Base-by-base conservation (phyloP, 2,329 filamentous ascomycete species). In the Elsinoe fawcettii region DNA sequence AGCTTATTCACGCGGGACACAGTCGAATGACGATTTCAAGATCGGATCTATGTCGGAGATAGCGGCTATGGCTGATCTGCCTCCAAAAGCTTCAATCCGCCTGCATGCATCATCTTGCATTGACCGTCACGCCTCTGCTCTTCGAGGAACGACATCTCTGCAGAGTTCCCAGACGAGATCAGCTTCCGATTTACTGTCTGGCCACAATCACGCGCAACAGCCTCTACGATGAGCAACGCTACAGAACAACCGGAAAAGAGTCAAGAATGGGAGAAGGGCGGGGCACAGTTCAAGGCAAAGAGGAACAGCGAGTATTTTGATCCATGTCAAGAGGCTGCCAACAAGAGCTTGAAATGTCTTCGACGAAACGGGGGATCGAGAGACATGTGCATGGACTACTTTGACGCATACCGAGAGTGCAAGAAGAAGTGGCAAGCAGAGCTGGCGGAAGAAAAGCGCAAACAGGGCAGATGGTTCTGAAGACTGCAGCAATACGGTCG, bases 371-470 rank as follows among this genome's bases (percentile, higher is more conserved):
- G 81, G 20, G 91, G 88, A 12, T 90, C 97, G 69, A 82, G 85
- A 63, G 77, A 85, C n/a, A 87, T 97, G 87, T 99, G 93, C 69
- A 79, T 80, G 62, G 92, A 97, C 71, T 97, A 95, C 70, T 97
- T 99, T 69, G 89, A 96, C 73, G 90, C 90, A 53, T 97, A 96
- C 72, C 83, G 90, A 59, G 90, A 95, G 61, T 97, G 92, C 74
- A 96, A 96, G 72, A 91, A 95, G 74, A 81, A 85, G 76, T 96
- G 91, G 91, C 90, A 96, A 63, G 68, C 73, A 25, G 74, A 76
- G 61, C 70, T 74, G 63, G 75, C 73, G 59, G 75, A 76, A 59
- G 72, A 71, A 51, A 77, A 75, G 64, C 65, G 67, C 60, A 73
- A 71, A 59, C 65, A 64, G 41, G 63, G 65, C 9, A 67, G 61